phyloP scores from a whole-genome alignment of 2,329 filamentous ascomycete species.

The Cryphonectria radicalis region DNA sequence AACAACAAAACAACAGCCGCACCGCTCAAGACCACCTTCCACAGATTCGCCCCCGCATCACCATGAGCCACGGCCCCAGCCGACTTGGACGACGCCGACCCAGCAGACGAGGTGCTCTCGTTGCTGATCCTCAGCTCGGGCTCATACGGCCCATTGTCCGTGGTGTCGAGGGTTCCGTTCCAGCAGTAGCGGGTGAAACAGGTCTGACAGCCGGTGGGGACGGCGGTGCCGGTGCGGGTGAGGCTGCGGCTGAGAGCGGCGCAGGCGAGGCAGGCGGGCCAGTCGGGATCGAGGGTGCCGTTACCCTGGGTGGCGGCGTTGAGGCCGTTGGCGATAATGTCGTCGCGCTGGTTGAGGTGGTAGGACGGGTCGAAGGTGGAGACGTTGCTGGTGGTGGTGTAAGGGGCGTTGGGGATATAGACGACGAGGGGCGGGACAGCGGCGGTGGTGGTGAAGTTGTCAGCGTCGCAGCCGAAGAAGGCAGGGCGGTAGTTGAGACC shows the following conservation, averaged over 20 bases:
- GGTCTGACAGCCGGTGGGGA: slow-evolving; percentile 72
- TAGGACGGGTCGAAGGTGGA: slow-evolving; percentile 76
- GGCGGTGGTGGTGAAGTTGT: slow-evolving; percentile 38
- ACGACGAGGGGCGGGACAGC: slow-evolving; percentile 39
- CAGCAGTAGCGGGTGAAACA: slow-evolving; percentile 92
- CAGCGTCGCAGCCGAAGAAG: slow-evolving; percentile 65
- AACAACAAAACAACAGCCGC: not conserved
- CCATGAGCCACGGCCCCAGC: not conserved
- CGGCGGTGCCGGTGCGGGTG: slow-evolving; percentile 66
- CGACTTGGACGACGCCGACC: slow-evolving; percentile 13
- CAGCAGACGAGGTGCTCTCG: slow-evolving; percentile 22
- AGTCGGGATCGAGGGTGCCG: slow-evolving; percentile 71
- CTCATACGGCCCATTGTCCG: slow-evolving; percentile 36
- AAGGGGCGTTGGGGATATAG: slow-evolving; percentile 87
- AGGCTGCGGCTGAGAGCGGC: slow-evolving; percentile 81
- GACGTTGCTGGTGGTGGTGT: slow-evolving; percentile 75
- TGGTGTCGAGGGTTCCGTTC: slow-evolving; percentile 68
- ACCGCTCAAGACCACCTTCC: not conserved
- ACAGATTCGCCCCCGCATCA: not conserved
- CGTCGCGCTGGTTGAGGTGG: slow-evolving; percentile 68
- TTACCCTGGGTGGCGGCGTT: slow-evolving; percentile 84
- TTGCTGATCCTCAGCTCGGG: slow-evolving; percentile 39
- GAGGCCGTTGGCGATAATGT: slow-evolving; percentile 85
- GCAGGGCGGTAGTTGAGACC: slow-evolving; percentile 62
- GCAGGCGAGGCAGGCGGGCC: slow-evolving; percentile 86